Conservation (phyloP, 352 stramenopile genomes). For the Pythium pyrilobum region DNA sequence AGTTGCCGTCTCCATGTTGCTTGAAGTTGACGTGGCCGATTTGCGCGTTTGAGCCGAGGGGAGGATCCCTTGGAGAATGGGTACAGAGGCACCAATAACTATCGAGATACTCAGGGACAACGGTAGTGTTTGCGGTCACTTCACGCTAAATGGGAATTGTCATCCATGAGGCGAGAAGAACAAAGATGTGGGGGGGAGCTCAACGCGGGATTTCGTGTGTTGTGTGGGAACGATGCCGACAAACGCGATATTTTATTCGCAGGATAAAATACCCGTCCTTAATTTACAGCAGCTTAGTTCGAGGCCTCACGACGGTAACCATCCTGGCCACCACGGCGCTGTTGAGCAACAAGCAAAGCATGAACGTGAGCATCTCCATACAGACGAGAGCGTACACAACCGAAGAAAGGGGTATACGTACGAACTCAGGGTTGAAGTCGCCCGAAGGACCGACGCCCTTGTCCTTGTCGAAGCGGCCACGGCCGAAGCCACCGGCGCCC, state of each 20-base stretch:
- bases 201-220: not conserved
- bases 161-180: not conserved
- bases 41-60: too few species aligned
- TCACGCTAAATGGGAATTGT: not conserved
- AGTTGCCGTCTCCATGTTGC: not conserved
- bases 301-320: constrained; percentile 84
- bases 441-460: constrained; percentile 84
- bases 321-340: constrained; percentile 74
- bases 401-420: constrained; percentile 27
- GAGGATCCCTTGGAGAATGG: not conserved
- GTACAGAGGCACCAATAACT: too few species aligned
- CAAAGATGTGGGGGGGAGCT: not conserved
- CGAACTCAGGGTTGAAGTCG: constrained; percentile 88
- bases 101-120: not conserved
- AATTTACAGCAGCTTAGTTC: constrained; percentile 62
- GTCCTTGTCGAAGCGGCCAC: constrained; percentile 86
- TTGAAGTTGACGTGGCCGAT: not conserved
- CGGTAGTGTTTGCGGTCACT: not conserved
- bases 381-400: not conserved
- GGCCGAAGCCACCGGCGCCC: constrained; percentile 69
- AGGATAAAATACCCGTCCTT: constrained; percentile 56
- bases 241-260: constrained; percentile 73
- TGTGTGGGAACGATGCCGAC: constrained; percentile 37
- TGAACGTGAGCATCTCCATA: not conserved
- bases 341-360: not conserved